phyloP scores from a whole-genome alignment of 2,329 filamentous ascomycete genomes.

The Penicillium sp. region DNA sequence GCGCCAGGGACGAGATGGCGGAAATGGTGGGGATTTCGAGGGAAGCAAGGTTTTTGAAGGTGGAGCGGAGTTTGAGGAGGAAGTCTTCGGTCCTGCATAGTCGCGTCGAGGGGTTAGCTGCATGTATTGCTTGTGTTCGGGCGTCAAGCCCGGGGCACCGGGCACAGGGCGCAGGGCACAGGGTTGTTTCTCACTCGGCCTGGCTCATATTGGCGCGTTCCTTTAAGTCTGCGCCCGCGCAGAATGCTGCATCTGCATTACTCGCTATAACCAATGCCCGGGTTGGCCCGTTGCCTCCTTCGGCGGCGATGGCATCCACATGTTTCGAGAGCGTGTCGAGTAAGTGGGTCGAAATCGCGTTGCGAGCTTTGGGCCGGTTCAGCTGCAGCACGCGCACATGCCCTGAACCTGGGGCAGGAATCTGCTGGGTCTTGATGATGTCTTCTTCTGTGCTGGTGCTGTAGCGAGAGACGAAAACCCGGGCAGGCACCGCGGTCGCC shows the following conservation, averaged over 20 bases:
- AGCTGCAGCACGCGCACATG: slow-evolving; percentile 85
- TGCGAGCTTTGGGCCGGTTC: slow-evolving; percentile 79
- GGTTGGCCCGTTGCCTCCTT: slow-evolving; percentile 59
- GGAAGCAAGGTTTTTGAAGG: slow-evolving; percentile 67
- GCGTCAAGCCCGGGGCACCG: background rate
- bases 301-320: slow-evolving; percentile 66
- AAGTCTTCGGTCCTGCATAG: slow-evolving; percentile 69
- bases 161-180: background rate
- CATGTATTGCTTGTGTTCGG: background rate
- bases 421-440: slow-evolving; percentile 64
- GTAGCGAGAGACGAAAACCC: slow-evolving; percentile 33
- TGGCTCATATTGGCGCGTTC: slow-evolving; percentile 73
- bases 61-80: slow-evolving; percentile 70
- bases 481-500: slow-evolving; percentile 20
- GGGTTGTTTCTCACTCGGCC: slow-evolving; percentile 62
- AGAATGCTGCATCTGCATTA: slow-evolving; percentile 83
- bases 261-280: slow-evolving; percentile 80
- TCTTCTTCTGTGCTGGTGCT: slow-evolving; percentile 35
- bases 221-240: slow-evolving; percentile 91
- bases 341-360: slow-evolving; percentile 81
- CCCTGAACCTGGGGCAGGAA: slow-evolving; percentile 75
- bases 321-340: slow-evolving; percentile 69
- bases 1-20: slow-evolving; percentile 77
- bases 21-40: slow-evolving; percentile 89
- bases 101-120: background rate